These are phyloP conservation scores for Batkoa obscura DNA, from an alignment of 371 early-diverging fungal genomes.

Conservation along the genomic window DNA sequence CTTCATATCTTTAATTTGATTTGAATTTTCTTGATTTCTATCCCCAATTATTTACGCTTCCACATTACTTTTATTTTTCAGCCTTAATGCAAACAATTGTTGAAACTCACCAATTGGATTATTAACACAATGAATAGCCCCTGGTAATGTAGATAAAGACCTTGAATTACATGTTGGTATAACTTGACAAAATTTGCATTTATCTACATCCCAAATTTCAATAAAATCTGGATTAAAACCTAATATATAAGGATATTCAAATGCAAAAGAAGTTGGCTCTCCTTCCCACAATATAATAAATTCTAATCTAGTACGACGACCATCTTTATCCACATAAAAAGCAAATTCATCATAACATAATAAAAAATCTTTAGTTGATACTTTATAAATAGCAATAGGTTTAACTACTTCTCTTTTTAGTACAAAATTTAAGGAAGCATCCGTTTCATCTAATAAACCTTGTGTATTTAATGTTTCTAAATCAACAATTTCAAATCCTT, in stretches of 20 bases:
- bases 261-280: conserved; percentile 46
- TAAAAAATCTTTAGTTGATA: conserved; percentile 50
- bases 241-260: conserved; percentile 60
- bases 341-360: conserved; percentile 83
- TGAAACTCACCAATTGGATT: too few species aligned
- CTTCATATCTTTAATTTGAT: too few species aligned
- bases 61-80: too few species aligned
- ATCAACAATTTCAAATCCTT: conserved; percentile 86
- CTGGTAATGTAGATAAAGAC: conserved; percentile 27
- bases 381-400: conserved; percentile 68
- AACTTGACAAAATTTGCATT: conserved; percentile 41
- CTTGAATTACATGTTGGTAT: conserved; percentile 37
- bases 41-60: too few species aligned
- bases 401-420: conserved; percentile 41
- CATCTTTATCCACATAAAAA: conserved; percentile 74
- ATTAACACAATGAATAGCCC: conserved; percentile 8
- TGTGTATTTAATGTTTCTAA: conserved; percentile 60
- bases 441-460: conserved; percentile 56
- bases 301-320: conserved; percentile 45
- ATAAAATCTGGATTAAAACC: conserved; percentile 80
- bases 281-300: conserved; percentile 66
- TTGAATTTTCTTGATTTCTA: too few species aligned
- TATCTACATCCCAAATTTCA: conserved; percentile 70
- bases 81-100: too few species aligned
- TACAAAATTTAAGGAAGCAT: conserved; percentile 63